Conservation (phyloP, 805 yeast species). For the Saturnispora halmiae region DNA sequence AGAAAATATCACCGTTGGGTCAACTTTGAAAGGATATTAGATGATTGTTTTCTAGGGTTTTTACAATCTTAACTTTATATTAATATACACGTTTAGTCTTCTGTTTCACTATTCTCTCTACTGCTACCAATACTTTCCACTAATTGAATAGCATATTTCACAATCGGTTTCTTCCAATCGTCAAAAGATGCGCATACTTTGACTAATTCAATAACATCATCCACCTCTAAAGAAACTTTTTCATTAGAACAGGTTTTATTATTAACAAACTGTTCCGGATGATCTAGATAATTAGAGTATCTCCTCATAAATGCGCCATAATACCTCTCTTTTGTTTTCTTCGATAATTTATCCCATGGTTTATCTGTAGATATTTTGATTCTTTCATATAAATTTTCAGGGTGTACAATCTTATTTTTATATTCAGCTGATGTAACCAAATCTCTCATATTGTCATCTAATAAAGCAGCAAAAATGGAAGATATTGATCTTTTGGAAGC, state of each 20-base stretch:
- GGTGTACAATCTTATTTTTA: conserved; percentile 21
- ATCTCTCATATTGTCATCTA: conserved; percentile 23
- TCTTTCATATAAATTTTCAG: conserved; percentile 22
- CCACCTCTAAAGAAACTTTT: conserved; percentile 12
- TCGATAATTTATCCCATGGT: conserved; percentile 21
- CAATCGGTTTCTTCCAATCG: conserved; percentile 18
- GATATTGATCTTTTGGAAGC: conserved; percentile 14
- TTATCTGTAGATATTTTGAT: conserved; percentile 18
- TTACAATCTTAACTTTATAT: background rate
- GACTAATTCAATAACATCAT: conserved; percentile 20
- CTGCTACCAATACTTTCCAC: conserved; percentile 11
- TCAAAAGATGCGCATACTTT: conserved; percentile 22
- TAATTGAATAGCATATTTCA: conserved; percentile 15
- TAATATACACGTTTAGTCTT: background rate
- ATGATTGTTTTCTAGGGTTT: conserved; percentile 67
- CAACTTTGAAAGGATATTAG: conserved; percentile 72
- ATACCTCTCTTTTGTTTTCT: conserved; percentile 20
- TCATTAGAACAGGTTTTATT: conserved; percentile 2
- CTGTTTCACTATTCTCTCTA: conserved; percentile 6
- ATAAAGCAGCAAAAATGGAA: conserved; percentile 22
- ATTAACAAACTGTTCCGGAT: conserved; percentile 13
- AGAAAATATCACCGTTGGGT: conserved; percentile 67
- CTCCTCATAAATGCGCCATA: conserved; percentile 26
- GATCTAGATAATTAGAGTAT: conserved; percentile 19
- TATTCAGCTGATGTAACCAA: conserved; percentile 24